phyloP scores from a whole-genome alignment of 208 protist genomes.

The Jaenimonas drosophilae region DNA sequence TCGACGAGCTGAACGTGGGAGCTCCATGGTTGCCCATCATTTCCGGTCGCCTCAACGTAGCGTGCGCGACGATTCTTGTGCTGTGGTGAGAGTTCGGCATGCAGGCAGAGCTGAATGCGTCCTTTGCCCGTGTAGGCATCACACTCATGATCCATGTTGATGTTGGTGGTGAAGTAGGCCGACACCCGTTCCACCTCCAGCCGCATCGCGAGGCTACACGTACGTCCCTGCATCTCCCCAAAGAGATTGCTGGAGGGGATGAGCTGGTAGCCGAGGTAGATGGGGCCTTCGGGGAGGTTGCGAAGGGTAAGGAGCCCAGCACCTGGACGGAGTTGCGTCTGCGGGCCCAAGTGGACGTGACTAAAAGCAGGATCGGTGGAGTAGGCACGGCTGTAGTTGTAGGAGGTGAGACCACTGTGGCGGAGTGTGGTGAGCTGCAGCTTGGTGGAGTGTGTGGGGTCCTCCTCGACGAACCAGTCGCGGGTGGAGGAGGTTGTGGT shows the following conservation, averaged over 20 bases:
- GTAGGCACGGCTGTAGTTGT: neutral
- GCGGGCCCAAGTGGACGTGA: neutral
- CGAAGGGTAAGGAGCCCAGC: conserved; percentile 27
- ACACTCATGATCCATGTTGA: conserved; percentile 76
- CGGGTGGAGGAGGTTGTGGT: conserved; percentile 52
- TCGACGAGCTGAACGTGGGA: conserved; percentile 44
- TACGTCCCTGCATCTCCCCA: conserved; percentile 58
- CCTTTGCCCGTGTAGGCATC: conserved; percentile 70
- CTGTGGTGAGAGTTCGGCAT: no score
- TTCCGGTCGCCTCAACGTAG: no score
- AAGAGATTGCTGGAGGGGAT: conserved; percentile 55
- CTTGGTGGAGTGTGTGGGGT: neutral
- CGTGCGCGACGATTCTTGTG: no score
- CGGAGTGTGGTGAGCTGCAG: neutral
- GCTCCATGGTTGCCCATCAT: no score
- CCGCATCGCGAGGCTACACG: conserved; percentile 20
- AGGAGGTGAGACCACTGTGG: neutral
- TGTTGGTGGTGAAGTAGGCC: conserved; percentile 56
- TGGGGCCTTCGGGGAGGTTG: conserved; percentile 46
- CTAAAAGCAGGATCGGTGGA: neutral
- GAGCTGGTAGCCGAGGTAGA: conserved; percentile 57
- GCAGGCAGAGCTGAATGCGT: conserved; percentile 64
- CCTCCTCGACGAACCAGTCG: conserved; percentile 41
- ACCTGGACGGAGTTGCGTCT: conserved; percentile 19
- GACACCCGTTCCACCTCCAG: conserved; percentile 73